Evolutionary conservation across 805 yeast species (phyloP).

Genomic region (Blastobotrys chiropterorum): DNA sequence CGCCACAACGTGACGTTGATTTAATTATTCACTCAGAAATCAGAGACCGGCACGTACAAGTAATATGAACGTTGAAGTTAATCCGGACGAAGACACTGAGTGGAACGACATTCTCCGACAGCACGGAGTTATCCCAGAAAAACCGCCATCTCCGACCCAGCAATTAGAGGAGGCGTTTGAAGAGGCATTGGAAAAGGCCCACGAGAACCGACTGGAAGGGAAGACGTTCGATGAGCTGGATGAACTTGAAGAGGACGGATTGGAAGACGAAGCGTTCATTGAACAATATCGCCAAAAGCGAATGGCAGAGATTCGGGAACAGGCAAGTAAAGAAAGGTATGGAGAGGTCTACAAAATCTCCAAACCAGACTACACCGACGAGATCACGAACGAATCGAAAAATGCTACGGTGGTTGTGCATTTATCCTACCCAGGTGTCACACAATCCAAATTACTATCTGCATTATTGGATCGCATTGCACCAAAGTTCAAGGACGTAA

Average conservation of each 20-base stretch:
- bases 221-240: conserved; percentile 77
- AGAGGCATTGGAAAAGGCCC: conserved; percentile 72
- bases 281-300: conserved; percentile 71
- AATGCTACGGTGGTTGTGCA: conserved; percentile 63
- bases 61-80: conserved; percentile 62
- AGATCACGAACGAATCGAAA: conserved; percentile 76
- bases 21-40: neutral
- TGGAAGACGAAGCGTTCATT: conserved; percentile 71
- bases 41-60: neutral
- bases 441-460: conserved; percentile 69
- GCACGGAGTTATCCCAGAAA: conserved; percentile 88
- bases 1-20: too few relatives aligned
- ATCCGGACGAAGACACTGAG: conserved; percentile 95
- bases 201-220: conserved; percentile 74
- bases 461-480: conserved; percentile 57
- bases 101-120: conserved; percentile 94
- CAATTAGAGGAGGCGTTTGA: conserved; percentile 83
- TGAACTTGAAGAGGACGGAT: conserved; percentile 86
- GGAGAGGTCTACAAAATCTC: conserved; percentile 74
- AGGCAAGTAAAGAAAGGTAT: conserved; percentile 51
- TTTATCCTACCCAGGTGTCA: conserved; percentile 51
- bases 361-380: conserved; percentile 82
- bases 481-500: conserved; percentile 65
- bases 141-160: conserved; percentile 81
- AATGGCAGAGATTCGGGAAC: conserved; percentile 60